These are phyloP conservation scores for Claviceps sp. DNA, from an alignment of 2,329 filamentous ascomycete species.

Conservation along the genomic window DNA sequence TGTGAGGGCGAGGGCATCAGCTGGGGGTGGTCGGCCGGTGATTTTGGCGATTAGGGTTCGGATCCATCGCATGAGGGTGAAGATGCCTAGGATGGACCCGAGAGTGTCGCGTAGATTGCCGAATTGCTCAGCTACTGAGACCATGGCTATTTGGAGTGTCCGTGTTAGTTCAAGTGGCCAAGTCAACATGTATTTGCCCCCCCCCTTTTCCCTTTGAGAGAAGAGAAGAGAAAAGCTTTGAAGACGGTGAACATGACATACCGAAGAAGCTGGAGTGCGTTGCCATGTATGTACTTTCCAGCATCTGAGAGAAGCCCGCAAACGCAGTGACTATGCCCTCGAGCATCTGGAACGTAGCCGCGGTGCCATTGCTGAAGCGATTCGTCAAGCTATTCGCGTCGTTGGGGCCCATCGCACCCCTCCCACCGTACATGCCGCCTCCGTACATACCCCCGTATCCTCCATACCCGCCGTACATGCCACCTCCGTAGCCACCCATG, in stretches of 20 bases:
- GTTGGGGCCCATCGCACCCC: conserved; percentile 43
- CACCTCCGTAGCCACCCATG: conserved; percentile 26
- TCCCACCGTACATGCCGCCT: conserved; percentile 26
- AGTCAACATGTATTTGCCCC: no score
- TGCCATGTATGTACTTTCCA: conserved; percentile 99
- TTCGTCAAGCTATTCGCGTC: conserved; percentile 92
- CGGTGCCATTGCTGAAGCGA: conserved; percentile 86
- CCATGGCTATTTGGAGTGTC: conserved; percentile 56
- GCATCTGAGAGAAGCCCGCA: conserved; percentile 96
- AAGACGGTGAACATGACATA: conserved; percentile 37
- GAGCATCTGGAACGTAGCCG: conserved; percentile 95
- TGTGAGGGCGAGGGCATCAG: conserved; percentile 74
- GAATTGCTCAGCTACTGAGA: conserved; percentile 95
- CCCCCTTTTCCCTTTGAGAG: neutral
- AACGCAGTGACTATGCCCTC: conserved; percentile 95
- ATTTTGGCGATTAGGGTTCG: conserved; percentile 83
- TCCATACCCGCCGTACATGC: conserved; percentile 31
- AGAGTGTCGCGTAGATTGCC: conserved; percentile 85
- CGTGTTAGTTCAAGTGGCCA: neutral
- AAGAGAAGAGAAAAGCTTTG: neutral
- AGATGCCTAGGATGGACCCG: conserved; percentile 87
- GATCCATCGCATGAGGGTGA: conserved; percentile 90
- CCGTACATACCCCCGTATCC: conserved; percentile 23
- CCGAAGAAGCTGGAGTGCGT: conserved; percentile 98
- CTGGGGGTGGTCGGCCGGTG: conserved; percentile 80